Percentiles rank a stretch among this genome's conserved stretches.
Evolutionary conservation across 73 alveolate genomes (phyloP).

Genomic region (Paramecium biaurelia): DNA sequence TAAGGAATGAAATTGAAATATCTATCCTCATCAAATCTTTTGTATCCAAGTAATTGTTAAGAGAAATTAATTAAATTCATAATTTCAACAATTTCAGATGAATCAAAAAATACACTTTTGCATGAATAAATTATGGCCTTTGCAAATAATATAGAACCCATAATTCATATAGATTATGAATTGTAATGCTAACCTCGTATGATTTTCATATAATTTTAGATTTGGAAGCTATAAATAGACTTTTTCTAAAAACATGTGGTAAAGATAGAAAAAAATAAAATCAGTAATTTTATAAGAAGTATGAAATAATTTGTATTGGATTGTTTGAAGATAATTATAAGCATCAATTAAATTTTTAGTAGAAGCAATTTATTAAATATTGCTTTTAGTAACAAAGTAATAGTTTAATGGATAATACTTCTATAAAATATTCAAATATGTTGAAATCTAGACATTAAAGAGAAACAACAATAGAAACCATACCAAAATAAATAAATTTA

Average conservation of each 20-base stretch:
- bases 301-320: not conserved
- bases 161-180: slow-evolving; percentile 5
- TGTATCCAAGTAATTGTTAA: not conserved
- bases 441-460: not conserved
- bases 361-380: not conserved
- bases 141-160: not conserved
- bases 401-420: not conserved
- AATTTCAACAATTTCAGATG: not conserved
- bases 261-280: not conserved
- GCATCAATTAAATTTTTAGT: not conserved
- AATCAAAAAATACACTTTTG: not conserved
- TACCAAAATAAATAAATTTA: not conserved
- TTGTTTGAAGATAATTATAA: not conserved
- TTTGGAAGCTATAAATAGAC: not conserved
- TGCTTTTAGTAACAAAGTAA: not conserved
- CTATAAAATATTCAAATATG: not conserved
- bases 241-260: not conserved
- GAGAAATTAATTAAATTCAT: not conserved
- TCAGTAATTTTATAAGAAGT: not conserved
- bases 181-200: not conserved
- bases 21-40: not conserved
- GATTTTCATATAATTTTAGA: not conserved
- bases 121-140: not conserved
- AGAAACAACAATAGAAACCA: not conserved
- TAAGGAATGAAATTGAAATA: not conserved